These are phyloP conservation scores for Viola pubescens DNA, from an alignment of 441 rosid species.

Conservation along the genomic window DNA sequence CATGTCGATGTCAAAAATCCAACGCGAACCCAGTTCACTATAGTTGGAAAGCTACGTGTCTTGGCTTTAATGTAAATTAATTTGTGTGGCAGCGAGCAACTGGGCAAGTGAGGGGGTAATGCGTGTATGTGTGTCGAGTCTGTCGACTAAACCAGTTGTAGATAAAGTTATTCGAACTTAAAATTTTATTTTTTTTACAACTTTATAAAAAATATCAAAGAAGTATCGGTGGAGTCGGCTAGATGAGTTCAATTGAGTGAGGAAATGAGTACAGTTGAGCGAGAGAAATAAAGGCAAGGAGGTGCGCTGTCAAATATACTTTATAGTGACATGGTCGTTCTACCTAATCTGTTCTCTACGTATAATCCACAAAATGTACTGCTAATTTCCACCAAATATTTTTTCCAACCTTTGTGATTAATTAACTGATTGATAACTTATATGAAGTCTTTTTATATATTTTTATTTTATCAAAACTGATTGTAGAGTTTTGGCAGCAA, in stretches of 20 bases:
- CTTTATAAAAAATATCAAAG: too few species aligned
- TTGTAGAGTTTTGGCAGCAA: too few species aligned
- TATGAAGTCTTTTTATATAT: background rate
- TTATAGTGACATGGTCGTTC: background rate
- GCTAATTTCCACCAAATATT: background rate
- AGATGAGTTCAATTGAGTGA: background rate
- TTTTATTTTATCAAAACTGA: too few species aligned
- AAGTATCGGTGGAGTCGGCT: background rate
- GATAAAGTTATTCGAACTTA: background rate
- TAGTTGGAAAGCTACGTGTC: too few species aligned
- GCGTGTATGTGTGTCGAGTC: too few species aligned
- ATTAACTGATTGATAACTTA: background rate
- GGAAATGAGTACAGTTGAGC: background rate
- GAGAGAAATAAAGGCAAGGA: background rate
- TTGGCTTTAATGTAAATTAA: too few species aligned
- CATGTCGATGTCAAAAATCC: too few species aligned
- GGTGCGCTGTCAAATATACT: background rate
- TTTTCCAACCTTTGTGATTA: background rate
- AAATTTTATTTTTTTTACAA: too few species aligned
- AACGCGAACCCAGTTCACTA: too few species aligned
- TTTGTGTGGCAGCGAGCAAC: too few species aligned
- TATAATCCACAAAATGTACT: background rate
- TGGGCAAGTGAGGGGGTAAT: too few species aligned
- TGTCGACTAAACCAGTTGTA: background rate
- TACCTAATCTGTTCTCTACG: background rate